Base-by-base conservation (phyloP, 2,329 filamentous ascomycete species). In the Verticillium klebahnii region DNA sequence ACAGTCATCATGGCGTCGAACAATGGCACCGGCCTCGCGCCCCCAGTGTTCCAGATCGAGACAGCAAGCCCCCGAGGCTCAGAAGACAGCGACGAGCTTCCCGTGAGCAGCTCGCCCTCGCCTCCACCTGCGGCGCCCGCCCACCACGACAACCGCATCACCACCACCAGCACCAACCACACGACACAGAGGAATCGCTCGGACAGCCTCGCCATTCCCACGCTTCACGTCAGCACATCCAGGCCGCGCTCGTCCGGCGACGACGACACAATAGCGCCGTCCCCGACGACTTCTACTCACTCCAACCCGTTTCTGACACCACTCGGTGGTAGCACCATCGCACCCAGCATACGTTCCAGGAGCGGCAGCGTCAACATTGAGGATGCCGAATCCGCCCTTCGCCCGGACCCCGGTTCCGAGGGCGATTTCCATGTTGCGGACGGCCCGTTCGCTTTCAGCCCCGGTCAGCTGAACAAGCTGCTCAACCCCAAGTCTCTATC, bases 361-460 rank as follows among this genome's bases (percentile, higher is more conserved):
- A 63, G 60, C 12, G 37, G 55, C 9, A 63, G 63, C 19, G 56
- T 57, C 32, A 56, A 66, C 19, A 61, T 61, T 36, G 64, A 69
- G 17, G 70, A 71, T 34, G 59, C 64, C 8, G 77, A 86, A 63
- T 57, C 88, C 60, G 87, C 87, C 4, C 77, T 91, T 9, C 80
- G 78, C 56, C 87, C 90, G 0, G 89, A 92, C 72, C 88, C 88
- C 4, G 89, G 89, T 4, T 88, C 85, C 0, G 89, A 92, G 74
- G 80, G 75, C 6, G 89, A 91, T 67, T 93, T 92, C 67, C 69
- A 84, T 39, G 83, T 90, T 11, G 81, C 88, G 57, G 92, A 91
- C 70, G 92, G 91, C 71, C 87, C 84, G 55, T 93, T 92, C 66
- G 90, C 88, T 4, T 92, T 90, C 68, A 85, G 87, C 1, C 89